Conservation (phyloP, 192 early-diverging fungal species). For the Coemansia umbellata region DNA sequence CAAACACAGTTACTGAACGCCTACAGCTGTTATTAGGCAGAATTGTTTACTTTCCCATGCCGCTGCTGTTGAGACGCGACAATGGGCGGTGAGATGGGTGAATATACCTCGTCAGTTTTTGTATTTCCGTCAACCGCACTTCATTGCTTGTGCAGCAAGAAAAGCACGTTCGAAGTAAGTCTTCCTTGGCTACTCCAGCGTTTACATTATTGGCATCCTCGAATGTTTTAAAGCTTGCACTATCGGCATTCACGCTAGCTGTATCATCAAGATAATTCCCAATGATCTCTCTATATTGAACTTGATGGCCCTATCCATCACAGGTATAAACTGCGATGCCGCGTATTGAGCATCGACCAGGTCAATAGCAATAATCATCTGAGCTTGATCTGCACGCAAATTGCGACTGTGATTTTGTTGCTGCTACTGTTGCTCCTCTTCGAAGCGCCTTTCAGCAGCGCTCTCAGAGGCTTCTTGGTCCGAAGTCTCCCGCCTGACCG, state of each 20-base stretch:
- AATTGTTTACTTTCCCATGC: neutral
- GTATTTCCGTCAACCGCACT: neutral
- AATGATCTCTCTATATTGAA: neutral
- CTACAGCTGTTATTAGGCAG: neutral
- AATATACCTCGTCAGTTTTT: neutral
- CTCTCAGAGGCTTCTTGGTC: neutral
- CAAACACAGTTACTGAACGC: neutral
- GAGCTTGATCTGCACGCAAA: neutral
- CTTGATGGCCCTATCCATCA: neutral
- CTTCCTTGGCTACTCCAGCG: no score
- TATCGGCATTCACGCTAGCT: no score
- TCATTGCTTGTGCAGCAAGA: neutral
- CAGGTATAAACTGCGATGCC: neutral
- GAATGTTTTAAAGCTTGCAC: no score
- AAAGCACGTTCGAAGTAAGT: neutral
- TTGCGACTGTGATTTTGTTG: neutral
- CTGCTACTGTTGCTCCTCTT: no score
- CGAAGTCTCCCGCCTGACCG: neutral
- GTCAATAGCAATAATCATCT: constrained; percentile 5
- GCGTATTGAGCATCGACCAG: constrained; percentile 7
- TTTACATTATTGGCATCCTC: no score
- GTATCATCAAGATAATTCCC: neutral
- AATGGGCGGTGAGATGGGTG: neutral
- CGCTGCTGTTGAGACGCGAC: constrained; percentile 9
- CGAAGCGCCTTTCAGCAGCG: neutral